Base-by-base conservation (phyloP, 2,329 filamentous ascomycete genomes). In the Diaporthe australafricana region DNA sequence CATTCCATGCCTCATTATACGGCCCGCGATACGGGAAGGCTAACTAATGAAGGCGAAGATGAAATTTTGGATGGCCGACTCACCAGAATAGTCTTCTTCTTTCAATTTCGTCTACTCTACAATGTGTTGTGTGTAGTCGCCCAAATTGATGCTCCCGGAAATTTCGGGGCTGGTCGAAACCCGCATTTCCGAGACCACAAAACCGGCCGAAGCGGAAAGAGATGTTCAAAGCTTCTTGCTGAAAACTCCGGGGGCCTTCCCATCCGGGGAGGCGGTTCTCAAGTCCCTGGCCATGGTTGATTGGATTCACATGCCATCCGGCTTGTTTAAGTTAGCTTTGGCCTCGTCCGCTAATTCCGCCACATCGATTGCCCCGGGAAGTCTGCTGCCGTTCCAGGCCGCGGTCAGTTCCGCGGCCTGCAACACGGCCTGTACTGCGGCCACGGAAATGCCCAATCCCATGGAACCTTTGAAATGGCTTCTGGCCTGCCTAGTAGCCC, bases 331-430 rank as follows among this genome's bases (percentile, higher is more conserved):
- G 20, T 57, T 57, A 42, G 55, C 55, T 27, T 57, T 25, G 9
- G 42, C 55, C 35, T 57, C 55, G 22, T 57, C 55, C 22, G 55
- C 55, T 35, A 57, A 42, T 27, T 11, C 55, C 55, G 55, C 22
- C n/a, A 57, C 55, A 25, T 57, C 55, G 7, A 57, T 57, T 8
- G 22, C 55, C 55, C 55, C 55, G n/a, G 55, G 55, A 42, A 57
- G 55, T 27, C 27, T 57, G 55, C 35, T 17, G 35, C n/a, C n/a
- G 35, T 57, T 57, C 55, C 55, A 57, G 40, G 32, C 55, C 55
- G 55, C 55, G 55, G 55, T 42, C 14, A 22, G 38, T 40, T 57
- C 55, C 55, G 55, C 55, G 55, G 55, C 55, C n/a, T 22, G 55
- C n/a, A 40, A n/a, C 2, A 57, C 55, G 2, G 55, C 35, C 14